Conservation (phyloP, 371 early-diverging fungal species). For the Phascolomyces articulosus region DNA sequence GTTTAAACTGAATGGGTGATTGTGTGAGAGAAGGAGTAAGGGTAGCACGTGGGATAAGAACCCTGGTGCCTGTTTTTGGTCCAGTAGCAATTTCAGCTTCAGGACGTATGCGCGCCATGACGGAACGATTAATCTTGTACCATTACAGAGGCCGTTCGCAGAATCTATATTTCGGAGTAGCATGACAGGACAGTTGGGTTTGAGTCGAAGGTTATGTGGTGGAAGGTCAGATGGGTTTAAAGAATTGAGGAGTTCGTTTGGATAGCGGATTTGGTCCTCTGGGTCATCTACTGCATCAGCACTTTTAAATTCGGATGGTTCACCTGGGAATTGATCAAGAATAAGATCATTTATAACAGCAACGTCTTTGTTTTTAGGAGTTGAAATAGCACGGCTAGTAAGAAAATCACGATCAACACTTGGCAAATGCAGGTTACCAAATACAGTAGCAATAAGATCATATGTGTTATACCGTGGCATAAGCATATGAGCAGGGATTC, state of each 20-base stretch:
- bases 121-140: background rate
- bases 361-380: background rate
- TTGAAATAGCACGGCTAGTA: background rate
- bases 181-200: background rate
- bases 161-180: background rate
- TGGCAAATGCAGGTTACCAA: background rate
- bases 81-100: slow-evolving; percentile 7
- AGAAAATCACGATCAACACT: background rate
- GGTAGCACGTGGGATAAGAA: too few relatives aligned
- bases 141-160: background rate
- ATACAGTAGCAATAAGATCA: background rate
- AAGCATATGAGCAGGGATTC: background rate
- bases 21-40: too few relatives aligned
- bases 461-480: background rate
- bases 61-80: too few relatives aligned
- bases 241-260: background rate
- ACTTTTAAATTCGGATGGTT: too few relatives aligned
- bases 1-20: too few relatives aligned
- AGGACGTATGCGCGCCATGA: background rate
- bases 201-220: background rate
- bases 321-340: too few relatives aligned
- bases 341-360: background rate
- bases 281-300: too few relatives aligned
- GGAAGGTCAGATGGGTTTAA: background rate
- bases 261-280: too few relatives aligned